Evolutionary conservation across 1,284 basidiomycete species (phyloP).

Genomic region (Boletellus deceptivus): DNA sequence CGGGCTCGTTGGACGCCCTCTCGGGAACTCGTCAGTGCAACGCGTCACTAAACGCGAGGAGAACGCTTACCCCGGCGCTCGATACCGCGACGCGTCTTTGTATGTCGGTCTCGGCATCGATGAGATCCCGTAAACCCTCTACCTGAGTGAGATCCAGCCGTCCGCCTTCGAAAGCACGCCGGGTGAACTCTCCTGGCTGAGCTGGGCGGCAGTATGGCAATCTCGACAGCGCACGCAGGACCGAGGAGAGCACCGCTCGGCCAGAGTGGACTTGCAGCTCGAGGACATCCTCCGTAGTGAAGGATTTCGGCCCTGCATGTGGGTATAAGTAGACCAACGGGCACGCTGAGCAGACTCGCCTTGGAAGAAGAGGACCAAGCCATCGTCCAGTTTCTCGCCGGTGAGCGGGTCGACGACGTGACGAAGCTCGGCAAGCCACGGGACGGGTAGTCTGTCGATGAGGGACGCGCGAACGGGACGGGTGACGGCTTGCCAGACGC

Average conservation of each 20-base stretch:
- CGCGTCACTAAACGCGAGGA: not conserved
- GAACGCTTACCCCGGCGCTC: slow-evolving; percentile 55
- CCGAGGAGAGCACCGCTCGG: slow-evolving; percentile 68
- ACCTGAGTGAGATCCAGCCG: slow-evolving; percentile 82
- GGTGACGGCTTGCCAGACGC: slow-evolving; percentile 57
- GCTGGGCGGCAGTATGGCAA: slow-evolving; percentile 70
- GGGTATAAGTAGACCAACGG: slow-evolving; percentile 1
- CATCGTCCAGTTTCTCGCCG: slow-evolving; percentile 72
- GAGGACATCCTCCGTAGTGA: slow-evolving; percentile 79
- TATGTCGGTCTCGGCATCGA: slow-evolving; percentile 81
- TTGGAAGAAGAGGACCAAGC: slow-evolving; percentile 78
- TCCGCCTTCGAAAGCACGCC: slow-evolving; percentile 76
- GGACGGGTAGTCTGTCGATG: slow-evolving; percentile 42
- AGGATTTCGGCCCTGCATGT: slow-evolving; percentile 63
- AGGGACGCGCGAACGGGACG: slow-evolving; percentile 11
- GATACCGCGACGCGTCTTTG: slow-evolving; percentile 74
- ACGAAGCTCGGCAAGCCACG: slow-evolving; percentile 72
- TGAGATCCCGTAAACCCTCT: slow-evolving; percentile 80
- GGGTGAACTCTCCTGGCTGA: slow-evolving; percentile 84
- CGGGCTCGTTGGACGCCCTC: slow-evolving; percentile 60
- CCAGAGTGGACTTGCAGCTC: slow-evolving; percentile 91
- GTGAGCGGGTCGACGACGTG: slow-evolving; percentile 64
- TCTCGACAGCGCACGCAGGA: slow-evolving; percentile 60
- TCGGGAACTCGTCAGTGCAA: slow-evolving; percentile 1
- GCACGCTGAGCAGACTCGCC: slow-evolving; percentile 40